A percentile compares a stretch with the other conserved stretches of the same genome.
Conservation (phyloP, 2,329 filamentous ascomycete species). For the Rugonectria rugulosa region DNA sequence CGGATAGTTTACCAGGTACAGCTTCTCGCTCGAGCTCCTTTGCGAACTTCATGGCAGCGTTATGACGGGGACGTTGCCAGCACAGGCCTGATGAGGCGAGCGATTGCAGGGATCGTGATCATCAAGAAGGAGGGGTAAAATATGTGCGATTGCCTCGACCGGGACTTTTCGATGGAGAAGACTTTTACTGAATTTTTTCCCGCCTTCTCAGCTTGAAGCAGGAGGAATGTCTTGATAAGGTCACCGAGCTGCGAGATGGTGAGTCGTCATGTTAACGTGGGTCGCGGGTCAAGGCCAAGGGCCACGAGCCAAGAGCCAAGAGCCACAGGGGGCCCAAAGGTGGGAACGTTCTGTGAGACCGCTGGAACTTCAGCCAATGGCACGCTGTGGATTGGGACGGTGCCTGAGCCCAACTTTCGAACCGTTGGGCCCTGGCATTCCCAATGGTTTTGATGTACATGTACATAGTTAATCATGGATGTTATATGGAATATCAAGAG, state of each 20-base stretch:
- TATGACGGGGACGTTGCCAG: slow-evolving; percentile 14
- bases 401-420: background rate
- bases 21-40: slow-evolving; percentile 87
- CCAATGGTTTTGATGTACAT: background rate
- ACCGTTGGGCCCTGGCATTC: slow-evolving; percentile 1
- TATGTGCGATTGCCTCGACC: slow-evolving; percentile 7
- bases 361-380: slow-evolving; percentile 1
- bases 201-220: background rate
- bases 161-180: background rate
- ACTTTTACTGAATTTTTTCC: background rate
- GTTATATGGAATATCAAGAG: slow-evolving; percentile 1
- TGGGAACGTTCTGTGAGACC: background rate
- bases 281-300: slow-evolving; percentile 16
- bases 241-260: slow-evolving; percentile 17
- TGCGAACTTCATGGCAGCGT: slow-evolving; percentile 66
- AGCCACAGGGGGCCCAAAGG: too few relatives aligned
- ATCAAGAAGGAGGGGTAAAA: slow-evolving; percentile 17
- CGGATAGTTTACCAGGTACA: slow-evolving; percentile 71
- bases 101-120: slow-evolving; percentile 19
- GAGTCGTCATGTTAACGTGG: slow-evolving; percentile 26
- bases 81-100: slow-evolving; percentile 15
- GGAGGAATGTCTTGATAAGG: slow-evolving; percentile 8
- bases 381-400: background rate
- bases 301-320: too few relatives aligned
- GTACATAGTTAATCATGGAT: too few relatives aligned